Evolutionary conservation across 805 yeast genomes (phyloP).

Genomic region (Saturnispora zaruensis): DNA sequence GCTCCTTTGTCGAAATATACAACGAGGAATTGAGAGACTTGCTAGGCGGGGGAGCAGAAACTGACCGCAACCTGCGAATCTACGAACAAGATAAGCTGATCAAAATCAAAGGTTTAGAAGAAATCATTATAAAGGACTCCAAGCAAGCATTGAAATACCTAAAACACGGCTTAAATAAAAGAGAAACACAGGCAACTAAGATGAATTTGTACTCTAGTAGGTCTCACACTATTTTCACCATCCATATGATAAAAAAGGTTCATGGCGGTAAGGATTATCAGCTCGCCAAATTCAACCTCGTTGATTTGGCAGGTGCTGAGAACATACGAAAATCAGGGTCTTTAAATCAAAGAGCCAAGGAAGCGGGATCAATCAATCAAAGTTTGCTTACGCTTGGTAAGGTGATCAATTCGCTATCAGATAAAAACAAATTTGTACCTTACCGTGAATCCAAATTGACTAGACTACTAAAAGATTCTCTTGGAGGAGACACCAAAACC

Average conservation of each 20-base stretch:
- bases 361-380: slow-evolving; percentile 90
- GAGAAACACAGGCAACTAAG: slow-evolving; percentile 66
- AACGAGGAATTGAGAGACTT: slow-evolving; percentile 37
- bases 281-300: slow-evolving; percentile 41
- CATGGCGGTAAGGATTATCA: slow-evolving; percentile 21
- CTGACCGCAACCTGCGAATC: slow-evolving; percentile 29
- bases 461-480: slow-evolving; percentile 62
- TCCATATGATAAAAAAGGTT: slow-evolving; percentile 43
- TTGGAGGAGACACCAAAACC: slow-evolving; percentile 84
- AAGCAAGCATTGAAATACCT: slow-evolving; percentile 49
- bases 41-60: slow-evolving; percentile 29
- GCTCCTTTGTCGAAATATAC: slow-evolving; percentile 49
- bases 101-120: slow-evolving; percentile 56
- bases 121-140: slow-evolving; percentile 45
- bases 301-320: slow-evolving; percentile 94
- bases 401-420: slow-evolving; percentile 72
- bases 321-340: slow-evolving; percentile 87
- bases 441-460: slow-evolving; percentile 70
- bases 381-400: slow-evolving; percentile 80
- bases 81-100: slow-evolving; percentile 32
- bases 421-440: slow-evolving; percentile 64
- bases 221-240: slow-evolving; percentile 70
- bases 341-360: slow-evolving; percentile 73
- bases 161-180: slow-evolving; percentile 45
- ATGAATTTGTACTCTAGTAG: slow-evolving; percentile 67